Evolutionary conservation across 78 protist species (phyloP).

Genomic region (Guillardia theta): DNA sequence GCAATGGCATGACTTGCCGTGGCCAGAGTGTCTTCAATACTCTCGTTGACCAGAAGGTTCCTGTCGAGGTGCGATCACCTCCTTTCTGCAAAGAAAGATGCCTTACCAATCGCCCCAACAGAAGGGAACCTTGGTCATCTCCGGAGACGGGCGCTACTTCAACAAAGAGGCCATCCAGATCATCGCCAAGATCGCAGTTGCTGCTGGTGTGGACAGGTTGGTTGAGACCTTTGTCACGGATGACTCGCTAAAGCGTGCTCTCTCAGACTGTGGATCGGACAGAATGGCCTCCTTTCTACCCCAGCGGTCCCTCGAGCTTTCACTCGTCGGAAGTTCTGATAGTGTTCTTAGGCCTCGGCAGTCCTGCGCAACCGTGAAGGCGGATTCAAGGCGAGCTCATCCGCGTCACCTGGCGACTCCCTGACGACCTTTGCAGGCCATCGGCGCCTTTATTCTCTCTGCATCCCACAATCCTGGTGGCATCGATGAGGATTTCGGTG

Average conservation of each 20-base stretch:
- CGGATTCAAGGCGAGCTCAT: background rate
- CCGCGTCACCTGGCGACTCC: background rate
- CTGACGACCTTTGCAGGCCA: background rate
- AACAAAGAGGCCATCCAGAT: slow-evolving; percentile 12
- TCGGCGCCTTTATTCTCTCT: slow-evolving; percentile 88
- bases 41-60: background rate
- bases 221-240: background rate
- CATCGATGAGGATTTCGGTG: slow-evolving; percentile 74
- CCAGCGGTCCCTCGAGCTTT: slow-evolving; percentile 85
- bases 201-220: background rate
- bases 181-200: slow-evolving; percentile 10
- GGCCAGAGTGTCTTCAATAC: background rate
- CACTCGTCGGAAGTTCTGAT: no score
- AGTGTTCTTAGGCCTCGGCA: background rate
- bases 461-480: slow-evolving; percentile 99
- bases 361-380: background rate
- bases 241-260: background rate
- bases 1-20: no score
- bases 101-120: no score
- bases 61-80: background rate
- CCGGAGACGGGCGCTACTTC: background rate
- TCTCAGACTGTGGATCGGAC: slow-evolving; percentile 68
- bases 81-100: background rate
- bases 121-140: background rate
- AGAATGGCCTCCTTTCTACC: slow-evolving; percentile 90